Evolutionary conservation across 192 early-diverging fungal genomes (phyloP).

Genomic region (Radiomyces spectabilis): DNA sequence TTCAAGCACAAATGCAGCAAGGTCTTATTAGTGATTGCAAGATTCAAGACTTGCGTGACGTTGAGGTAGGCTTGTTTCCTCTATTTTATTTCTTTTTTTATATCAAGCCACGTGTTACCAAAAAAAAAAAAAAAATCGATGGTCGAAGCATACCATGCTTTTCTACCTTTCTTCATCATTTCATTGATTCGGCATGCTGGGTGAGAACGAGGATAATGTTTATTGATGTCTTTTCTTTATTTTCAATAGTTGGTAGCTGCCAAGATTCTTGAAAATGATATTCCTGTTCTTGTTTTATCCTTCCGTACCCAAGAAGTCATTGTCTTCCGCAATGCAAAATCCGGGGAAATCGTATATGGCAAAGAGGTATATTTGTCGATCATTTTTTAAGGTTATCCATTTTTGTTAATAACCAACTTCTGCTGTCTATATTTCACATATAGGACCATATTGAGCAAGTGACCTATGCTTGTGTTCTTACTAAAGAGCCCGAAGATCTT

Average conservation of each 20-base stretch:
- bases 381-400: too few relatives aligned
- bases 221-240: too few relatives aligned
- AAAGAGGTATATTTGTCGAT: conserved; percentile 65
- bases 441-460: conserved; percentile 78
- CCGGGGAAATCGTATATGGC: conserved; percentile 81
- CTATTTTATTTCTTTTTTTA: not conserved
- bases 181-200: too few relatives aligned
- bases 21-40: conserved; percentile 91
- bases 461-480: conserved; percentile 85
- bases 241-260: conserved; percentile 62
- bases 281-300: conserved; percentile 82
- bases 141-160: too few relatives aligned
- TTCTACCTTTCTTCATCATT: too few relatives aligned
- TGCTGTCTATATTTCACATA: not conserved
- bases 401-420: too few relatives aligned
- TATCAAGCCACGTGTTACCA: too few relatives aligned
- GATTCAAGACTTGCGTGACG: conserved; percentile 85
- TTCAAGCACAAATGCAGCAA: conserved; percentile 78
- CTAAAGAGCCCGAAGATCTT: conserved; percentile 74
- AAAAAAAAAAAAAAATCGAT: too few relatives aligned
- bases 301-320: conserved; percentile 95
- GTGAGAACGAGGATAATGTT: too few relatives aligned
- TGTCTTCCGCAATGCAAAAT: conserved; percentile 80
- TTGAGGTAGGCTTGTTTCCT: conserved; percentile 46
- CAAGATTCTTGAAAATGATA: conserved; percentile 88